Conservation (phyloP, 2,329 filamentous ascomycete genomes). For the Verticillium zaregamsianum region DNA sequence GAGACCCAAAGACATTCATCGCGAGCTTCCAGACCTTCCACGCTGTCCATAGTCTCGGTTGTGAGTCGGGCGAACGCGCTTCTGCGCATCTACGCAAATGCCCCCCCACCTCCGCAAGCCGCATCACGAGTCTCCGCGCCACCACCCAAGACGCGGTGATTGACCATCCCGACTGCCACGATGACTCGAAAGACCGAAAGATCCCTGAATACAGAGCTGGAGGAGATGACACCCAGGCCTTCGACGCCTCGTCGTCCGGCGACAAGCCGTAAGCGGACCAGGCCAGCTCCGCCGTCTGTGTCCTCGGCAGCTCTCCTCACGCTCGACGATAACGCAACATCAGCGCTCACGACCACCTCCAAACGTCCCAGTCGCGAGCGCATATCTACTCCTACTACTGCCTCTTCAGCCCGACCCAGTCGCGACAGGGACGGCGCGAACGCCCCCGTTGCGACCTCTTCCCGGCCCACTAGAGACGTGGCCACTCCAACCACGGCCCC, state of each 20-base stretch:
- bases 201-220: neutral
- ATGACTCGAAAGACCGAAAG: constrained; percentile 8
- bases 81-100: constrained; percentile 12
- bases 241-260: constrained; percentile 35
- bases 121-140: constrained; percentile 15
- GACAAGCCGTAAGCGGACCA: constrained; percentile 41
- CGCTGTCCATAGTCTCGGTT: constrained; percentile 12
- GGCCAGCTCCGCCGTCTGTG: constrained; percentile 29
- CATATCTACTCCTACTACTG: neutral
- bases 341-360: neutral
- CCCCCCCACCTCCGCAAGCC: constrained; percentile 12
- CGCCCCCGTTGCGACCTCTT: constrained; percentile 19
- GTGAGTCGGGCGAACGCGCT: constrained; percentile 13
- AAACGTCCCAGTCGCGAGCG: constrained; percentile 2
- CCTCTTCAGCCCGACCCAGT: neutral
- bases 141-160: constrained; percentile 18
- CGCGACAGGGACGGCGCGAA: neutral
- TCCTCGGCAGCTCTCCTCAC: neutral
- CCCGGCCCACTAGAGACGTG: constrained; percentile 29
- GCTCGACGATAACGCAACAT: neutral
- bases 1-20: neutral
- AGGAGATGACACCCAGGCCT: constrained; percentile 26
- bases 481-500: constrained; percentile 18
- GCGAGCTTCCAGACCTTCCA: constrained; percentile 5
- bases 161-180: constrained; percentile 5